A percentile compares a stretch with the other conserved stretches of the same genome.
phyloP scores from a whole-genome alignment of 1,284 basidiomycete species.

The Coniferiporia weirii region DNA sequence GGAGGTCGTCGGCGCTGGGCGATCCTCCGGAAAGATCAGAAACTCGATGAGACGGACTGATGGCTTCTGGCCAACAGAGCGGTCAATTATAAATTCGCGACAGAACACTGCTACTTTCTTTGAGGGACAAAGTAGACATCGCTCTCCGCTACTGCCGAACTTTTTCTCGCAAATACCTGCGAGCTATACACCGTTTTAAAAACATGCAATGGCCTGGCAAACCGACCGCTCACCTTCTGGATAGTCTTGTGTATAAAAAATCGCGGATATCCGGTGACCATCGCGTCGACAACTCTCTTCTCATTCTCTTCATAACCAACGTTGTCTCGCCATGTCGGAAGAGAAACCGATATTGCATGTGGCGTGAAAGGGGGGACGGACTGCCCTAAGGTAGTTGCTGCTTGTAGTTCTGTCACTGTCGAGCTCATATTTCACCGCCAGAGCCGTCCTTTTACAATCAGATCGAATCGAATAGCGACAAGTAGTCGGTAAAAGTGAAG shows the following conservation, averaged over 20 bases:
- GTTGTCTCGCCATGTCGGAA: slow-evolving; percentile 92
- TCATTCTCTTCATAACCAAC: slow-evolving; percentile 93
- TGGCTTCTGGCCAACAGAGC: slow-evolving; percentile 36
- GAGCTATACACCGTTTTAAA: slow-evolving; percentile 49
- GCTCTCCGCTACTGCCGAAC: slow-evolving; percentile 67
- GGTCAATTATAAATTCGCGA: slow-evolving; percentile 65
- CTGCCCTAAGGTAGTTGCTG: slow-evolving; percentile 36
- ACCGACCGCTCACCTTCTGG: slow-evolving; percentile 59
- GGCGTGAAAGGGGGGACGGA: slow-evolving; percentile 63
- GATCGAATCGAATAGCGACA: background rate
- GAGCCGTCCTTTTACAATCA: background rate
- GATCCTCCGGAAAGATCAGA: slow-evolving; percentile 59
- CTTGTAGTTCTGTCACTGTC: background rate
- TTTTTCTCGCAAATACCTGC: slow-evolving; percentile 71
- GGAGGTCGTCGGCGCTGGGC: slow-evolving; percentile 25
- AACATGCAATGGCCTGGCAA: background rate
- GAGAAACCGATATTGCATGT: slow-evolving; percentile 96
- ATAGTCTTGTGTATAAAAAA: slow-evolving; percentile 94
- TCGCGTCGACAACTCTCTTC: slow-evolving; percentile 73
- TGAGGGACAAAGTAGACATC: slow-evolving; percentile 76
- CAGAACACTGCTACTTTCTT: slow-evolving; percentile 70
- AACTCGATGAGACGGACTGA: slow-evolving; percentile 69
- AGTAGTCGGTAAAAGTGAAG: background rate
- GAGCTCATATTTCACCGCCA: background rate
- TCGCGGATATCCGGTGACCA: slow-evolving; percentile 94